Base-by-base conservation (phyloP, 2,329 filamentous ascomycete species). In the Fusarium nematophilum region DNA sequence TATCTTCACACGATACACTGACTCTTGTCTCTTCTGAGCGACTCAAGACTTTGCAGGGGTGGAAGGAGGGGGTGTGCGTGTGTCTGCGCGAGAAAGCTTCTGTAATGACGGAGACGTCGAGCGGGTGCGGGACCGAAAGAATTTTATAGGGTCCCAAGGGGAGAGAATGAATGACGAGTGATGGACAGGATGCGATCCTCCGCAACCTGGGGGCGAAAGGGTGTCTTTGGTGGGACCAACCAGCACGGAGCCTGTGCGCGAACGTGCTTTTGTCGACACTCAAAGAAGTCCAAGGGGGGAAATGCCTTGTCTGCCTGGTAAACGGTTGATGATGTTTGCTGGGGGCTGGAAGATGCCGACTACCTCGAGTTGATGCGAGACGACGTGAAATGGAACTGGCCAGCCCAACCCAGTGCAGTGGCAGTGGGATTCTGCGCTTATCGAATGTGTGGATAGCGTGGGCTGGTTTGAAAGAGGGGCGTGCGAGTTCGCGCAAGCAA, bases 351-450 rank as follows among this genome's bases (percentile, higher is more conserved):
- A 59, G 46, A 65, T 66, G 56, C 60, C 48, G 56, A 65, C 31
- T 40, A 11, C 58, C 56, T 56, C 57, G 38, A 54, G 39, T 55
- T 23, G 46, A 61, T 26, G 59, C 53, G 44, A 57, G 47, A 57
- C 54, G 54, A 45, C 42, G 26, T 49, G 36, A 51, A 48, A 39
- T 52, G 53, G 36, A 48, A 47, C 31, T 45, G 50, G 42, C 40
- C 43, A 46, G 45, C 37, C 62, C 56, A 57, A 57, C 55, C 65
- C 62, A 65, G 63, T 53, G 53, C 64, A 64, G 55, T 61, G 62
- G 66, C 54, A 62, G 66, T 68, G 65, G 70, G 57, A 70, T 65
- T 51, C 50, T 65, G 59, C 67, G 69, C 64, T 68, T 71, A 74
- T 70, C 69, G 65, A 71, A 64, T 62, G 62, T 62, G 64, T 66